Conservation (phyloP, 2,329 filamentous ascomycete genomes). For the Botrytis pseudocinerea region DNA sequence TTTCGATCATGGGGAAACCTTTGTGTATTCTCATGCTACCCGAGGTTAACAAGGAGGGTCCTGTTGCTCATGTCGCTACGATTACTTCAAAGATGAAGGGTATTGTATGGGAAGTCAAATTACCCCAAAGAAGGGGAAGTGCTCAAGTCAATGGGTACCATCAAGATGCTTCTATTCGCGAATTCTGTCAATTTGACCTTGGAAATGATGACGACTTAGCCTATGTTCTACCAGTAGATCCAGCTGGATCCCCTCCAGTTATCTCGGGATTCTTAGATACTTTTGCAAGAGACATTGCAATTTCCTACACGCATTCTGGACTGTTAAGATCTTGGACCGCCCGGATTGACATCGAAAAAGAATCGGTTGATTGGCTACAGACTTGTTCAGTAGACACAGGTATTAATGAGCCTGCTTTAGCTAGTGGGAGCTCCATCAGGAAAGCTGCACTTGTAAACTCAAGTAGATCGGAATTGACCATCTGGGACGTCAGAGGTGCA, state of each 20-base stretch:
- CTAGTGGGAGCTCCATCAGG: slow-evolving; percentile 81
- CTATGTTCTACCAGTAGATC: slow-evolving; percentile 79
- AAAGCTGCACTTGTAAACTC: slow-evolving; percentile 83
- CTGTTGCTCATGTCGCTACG: slow-evolving; percentile 72
- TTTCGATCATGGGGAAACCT: slow-evolving; percentile 66
- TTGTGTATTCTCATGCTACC: slow-evolving; percentile 79
- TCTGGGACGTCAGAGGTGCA: slow-evolving; percentile 84
- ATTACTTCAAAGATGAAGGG: slow-evolving; percentile 77
- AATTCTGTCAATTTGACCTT: slow-evolving; percentile 73
- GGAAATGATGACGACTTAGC: slow-evolving; percentile 58
- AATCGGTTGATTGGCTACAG: slow-evolving; percentile 74
- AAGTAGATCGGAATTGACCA: slow-evolving; percentile 72
- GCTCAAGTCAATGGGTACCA: slow-evolving; percentile 19
- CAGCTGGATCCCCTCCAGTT: slow-evolving; percentile 71
- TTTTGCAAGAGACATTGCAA: slow-evolving; percentile 81
- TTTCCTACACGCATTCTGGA: slow-evolving; percentile 78
- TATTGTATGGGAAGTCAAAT: slow-evolving; percentile 74
- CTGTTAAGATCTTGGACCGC: slow-evolving; percentile 84
- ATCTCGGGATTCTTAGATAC: slow-evolving; percentile 80
- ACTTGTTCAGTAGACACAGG: slow-evolving; percentile 82
- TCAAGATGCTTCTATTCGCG: slow-evolving; percentile 49
- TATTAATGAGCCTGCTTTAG: slow-evolving; percentile 69
- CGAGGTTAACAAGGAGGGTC: slow-evolving; percentile 52
- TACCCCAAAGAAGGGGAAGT: slow-evolving; percentile 52
- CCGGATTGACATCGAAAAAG: slow-evolving; percentile 61